Percentiles rank a stretch among this genome's conserved stretches.
Conservation (phyloP, 768 basidiomycete genomes). For the Lactarius tabidus region DNA sequence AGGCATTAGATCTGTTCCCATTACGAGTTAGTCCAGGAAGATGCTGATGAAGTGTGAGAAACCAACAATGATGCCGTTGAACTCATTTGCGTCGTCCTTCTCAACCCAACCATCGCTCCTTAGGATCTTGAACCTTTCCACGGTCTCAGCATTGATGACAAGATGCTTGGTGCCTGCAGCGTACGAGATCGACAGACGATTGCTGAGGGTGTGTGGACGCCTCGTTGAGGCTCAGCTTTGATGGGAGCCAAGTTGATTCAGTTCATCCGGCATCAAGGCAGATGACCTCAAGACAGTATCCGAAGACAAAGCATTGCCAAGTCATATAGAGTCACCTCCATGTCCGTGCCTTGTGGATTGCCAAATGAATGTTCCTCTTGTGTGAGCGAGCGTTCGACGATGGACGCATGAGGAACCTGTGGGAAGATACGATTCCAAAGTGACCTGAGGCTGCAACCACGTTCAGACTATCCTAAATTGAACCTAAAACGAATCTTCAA, state of each 20-base stretch:
- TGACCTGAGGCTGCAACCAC: too few species aligned
- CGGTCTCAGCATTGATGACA: conserved; percentile 84
- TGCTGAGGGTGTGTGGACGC: conserved; percentile 61
- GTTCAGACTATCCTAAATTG: too few species aligned
- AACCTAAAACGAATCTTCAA: too few species aligned
- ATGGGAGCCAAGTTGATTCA: conserved; percentile 18
- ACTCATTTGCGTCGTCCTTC: conserved; percentile 49
- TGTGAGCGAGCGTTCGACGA: conserved; percentile 16
- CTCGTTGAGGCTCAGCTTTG: conserved; percentile 31
- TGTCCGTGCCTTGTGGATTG: conserved; percentile 3
- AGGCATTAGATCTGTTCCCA: conserved; percentile 65
- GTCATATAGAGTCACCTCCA: conserved; percentile 20
- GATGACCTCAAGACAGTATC: conserved; percentile 22
- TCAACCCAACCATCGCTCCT: conserved; percentile 76
- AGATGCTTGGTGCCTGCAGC: conserved; percentile 83
- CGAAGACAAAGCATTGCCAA: conserved; percentile 20
- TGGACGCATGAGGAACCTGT: conserved; percentile 18
- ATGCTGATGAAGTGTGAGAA: conserved; percentile 4
- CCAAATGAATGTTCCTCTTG: conserved; percentile 12
- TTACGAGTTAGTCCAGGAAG: not conserved
- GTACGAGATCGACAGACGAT: conserved; percentile 92
- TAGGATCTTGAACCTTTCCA: conserved; percentile 75
- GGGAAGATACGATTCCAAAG: too few species aligned
- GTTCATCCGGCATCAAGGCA: conserved; percentile 16
- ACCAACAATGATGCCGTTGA: conserved; percentile 76